Evolutionary conservation across 176 grass and related monocot species (phyloP).

Genomic region (Zoysia japonica): DNA sequence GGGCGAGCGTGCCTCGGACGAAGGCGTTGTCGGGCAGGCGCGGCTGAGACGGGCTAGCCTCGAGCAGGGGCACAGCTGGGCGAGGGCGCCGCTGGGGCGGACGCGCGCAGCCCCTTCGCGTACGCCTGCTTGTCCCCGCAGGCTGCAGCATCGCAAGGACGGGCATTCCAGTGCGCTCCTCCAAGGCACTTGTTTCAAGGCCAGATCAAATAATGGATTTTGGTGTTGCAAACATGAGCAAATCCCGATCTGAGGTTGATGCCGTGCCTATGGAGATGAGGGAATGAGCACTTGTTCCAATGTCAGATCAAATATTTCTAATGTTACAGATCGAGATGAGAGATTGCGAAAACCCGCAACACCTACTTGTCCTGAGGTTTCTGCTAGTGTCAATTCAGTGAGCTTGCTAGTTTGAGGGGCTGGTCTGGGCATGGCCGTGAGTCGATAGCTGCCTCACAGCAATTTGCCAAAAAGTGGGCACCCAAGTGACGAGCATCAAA

Average conservation of each 20-base stretch:
- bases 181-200: constrained; percentile 5
- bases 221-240: constrained; percentile 17
- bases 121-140: constrained; percentile 56
- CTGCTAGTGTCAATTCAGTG: neutral
- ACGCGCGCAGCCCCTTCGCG: constrained; percentile 31
- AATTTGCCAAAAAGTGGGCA: constrained; percentile 34
- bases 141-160: constrained; percentile 31
- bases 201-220: constrained; percentile 21
- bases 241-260: constrained; percentile 14
- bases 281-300: neutral
- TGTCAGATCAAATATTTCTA: constrained; percentile 33
- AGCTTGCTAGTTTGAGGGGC: neutral
- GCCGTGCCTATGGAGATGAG: neutral
- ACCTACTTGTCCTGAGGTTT: constrained; percentile 22
- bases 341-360: constrained; percentile 54
- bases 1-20: too few relatives aligned
- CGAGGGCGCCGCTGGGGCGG: constrained; percentile 26
- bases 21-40: constrained; percentile 55
- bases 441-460: neutral
- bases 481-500: neutral
- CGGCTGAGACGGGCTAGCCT: constrained; percentile 50
- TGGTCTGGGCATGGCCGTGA: constrained; percentile 4
- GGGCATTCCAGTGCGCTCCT: constrained; percentile 19
- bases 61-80: constrained; percentile 58
- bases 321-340: constrained; percentile 23